Evolutionary conservation across 2,329 filamentous ascomycete species (phyloP).

Genomic region (Paraphaeosphaeria sporulosa): DNA sequence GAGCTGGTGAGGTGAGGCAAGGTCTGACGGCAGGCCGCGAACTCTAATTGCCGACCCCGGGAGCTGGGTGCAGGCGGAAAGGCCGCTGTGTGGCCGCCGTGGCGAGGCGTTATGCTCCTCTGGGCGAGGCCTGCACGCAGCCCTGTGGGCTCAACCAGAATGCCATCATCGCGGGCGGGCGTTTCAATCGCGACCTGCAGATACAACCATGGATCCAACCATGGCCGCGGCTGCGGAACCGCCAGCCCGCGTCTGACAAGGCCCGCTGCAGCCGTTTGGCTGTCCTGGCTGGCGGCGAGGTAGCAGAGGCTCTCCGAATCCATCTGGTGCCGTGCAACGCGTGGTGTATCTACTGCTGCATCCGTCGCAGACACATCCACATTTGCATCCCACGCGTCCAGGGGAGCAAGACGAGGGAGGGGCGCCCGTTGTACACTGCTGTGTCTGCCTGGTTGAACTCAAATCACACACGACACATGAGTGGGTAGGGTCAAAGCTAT

Average conservation of each 20-base stretch:
- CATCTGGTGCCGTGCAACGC: slow-evolving; percentile 39
- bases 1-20: slow-evolving; percentile 9
- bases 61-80: slow-evolving; percentile 28
- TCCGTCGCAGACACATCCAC: slow-evolving; percentile 41
- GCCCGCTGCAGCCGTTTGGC: slow-evolving; percentile 40
- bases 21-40: slow-evolving; percentile 26
- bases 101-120: slow-evolving; percentile 10
- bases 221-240: slow-evolving; percentile 54
- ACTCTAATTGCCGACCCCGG: slow-evolving; percentile 40
- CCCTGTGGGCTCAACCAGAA: slow-evolving; percentile 10
- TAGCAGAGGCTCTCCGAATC: slow-evolving; percentile 35
- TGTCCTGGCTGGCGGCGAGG: slow-evolving; percentile 30
- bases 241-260: slow-evolving; percentile 51
- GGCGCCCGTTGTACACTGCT: slow-evolving; percentile 39
- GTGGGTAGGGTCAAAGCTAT: slow-evolving; percentile 19
- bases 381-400: slow-evolving; percentile 35
- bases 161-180: slow-evolving; percentile 25
- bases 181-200: slow-evolving; percentile 43
- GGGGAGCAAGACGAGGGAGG: slow-evolving; percentile 31
- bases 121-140: background rate
- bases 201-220: slow-evolving; percentile 55
- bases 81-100: slow-evolving; percentile 24
- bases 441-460: slow-evolving; percentile 9
- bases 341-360: slow-evolving; percentile 44
- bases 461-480: too few relatives aligned